A percentile compares a stretch with the other conserved stretches of the same genome.
Evolutionary conservation across 345 rosid genomes (phyloP).

Genomic region (Populus davidiana): DNA sequence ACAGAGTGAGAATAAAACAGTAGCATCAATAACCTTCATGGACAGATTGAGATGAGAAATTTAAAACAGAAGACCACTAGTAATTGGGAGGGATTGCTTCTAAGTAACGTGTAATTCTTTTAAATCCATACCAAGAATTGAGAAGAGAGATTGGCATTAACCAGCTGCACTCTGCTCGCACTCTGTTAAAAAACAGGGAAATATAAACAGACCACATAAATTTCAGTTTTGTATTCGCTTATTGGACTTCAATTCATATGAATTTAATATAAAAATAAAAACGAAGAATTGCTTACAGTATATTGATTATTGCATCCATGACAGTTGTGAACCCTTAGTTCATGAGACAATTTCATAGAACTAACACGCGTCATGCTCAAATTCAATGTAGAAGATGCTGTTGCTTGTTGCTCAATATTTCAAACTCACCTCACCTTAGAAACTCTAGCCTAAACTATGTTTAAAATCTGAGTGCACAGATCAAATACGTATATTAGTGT

Average conservation of each 20-base stretch:
- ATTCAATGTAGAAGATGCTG: conserved; percentile 17
- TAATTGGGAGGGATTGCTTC: neutral
- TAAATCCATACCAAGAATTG: conserved; percentile 45
- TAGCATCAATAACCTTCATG: neutral
- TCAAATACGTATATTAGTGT: neutral
- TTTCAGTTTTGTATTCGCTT: neutral
- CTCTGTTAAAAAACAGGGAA: conserved; percentile 34
- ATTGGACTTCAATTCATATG: too few relatives aligned
- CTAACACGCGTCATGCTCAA: conserved; percentile 47
- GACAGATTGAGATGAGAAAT: neutral
- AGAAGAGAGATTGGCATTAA: conserved; percentile 49
- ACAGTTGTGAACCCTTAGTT: conserved; percentile 38
- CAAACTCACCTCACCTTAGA: conserved; percentile 5
- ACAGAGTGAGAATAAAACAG: neutral
- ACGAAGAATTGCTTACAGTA: conserved; percentile 27
- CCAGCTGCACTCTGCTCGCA: conserved; percentile 36
- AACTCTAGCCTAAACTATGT: neutral
- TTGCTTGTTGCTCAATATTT: conserved; percentile 4
- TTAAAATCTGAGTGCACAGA: neutral
- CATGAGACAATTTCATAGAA: conserved; percentile 51
- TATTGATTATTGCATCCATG: conserved; percentile 33
- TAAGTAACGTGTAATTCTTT: neutral
- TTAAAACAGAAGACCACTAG: neutral
- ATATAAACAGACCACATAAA: neutral
- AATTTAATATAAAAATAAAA: neutral